phyloP scores from a whole-genome alignment of 1,284 basidiomycete genomes.

The Rhizoctonia solani region DNA sequence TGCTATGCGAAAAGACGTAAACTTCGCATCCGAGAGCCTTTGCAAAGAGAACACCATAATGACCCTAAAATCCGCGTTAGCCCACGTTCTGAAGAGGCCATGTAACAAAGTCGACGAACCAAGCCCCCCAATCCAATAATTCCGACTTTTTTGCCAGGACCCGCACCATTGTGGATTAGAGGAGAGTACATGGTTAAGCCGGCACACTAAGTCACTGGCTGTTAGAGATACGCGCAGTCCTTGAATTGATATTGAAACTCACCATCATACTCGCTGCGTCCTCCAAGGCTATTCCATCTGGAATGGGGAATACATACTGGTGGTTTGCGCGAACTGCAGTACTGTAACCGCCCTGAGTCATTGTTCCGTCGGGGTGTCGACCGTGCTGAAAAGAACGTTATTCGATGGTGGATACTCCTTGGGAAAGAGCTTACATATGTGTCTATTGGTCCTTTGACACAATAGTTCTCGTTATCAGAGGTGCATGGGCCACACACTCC shows the following conservation, averaged over 20 bases:
- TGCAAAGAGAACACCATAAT: slow-evolving; percentile 62
- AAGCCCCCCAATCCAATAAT: slow-evolving; percentile 68
- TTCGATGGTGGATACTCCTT: slow-evolving; percentile 38
- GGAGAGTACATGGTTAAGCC: slow-evolving; percentile 72
- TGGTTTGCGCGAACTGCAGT: slow-evolving; percentile 68
- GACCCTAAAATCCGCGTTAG: slow-evolving; percentile 44
- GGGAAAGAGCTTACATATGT: slow-evolving; percentile 45
- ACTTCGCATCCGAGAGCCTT: slow-evolving; percentile 64
- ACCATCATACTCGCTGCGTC: slow-evolving; percentile 48
- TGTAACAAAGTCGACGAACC: slow-evolving; percentile 45
- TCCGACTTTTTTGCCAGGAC: slow-evolving; percentile 68
- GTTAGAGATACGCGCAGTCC: background rate
- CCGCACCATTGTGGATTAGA: slow-evolving; percentile 61
- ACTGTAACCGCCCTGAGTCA: slow-evolving; percentile 65
- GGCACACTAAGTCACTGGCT: slow-evolving; percentile 50
- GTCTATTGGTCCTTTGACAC: slow-evolving; percentile 45
- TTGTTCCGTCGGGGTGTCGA: slow-evolving; percentile 58
- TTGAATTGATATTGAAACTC: slow-evolving; percentile 38
- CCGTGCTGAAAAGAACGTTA: slow-evolving; percentile 48
- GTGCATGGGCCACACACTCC: slow-evolving; percentile 59
- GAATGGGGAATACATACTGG: slow-evolving; percentile 71
- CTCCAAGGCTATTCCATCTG: slow-evolving; percentile 59
- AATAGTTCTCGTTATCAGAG: slow-evolving; percentile 59
- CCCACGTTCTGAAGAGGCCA: background rate
- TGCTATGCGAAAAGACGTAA: slow-evolving; percentile 67